Evolutionary conservation across 441 rosid genomes (phyloP), one percentile per base, ranked within the genome.

Genomic region (Adansonia grandidieri): DNA sequence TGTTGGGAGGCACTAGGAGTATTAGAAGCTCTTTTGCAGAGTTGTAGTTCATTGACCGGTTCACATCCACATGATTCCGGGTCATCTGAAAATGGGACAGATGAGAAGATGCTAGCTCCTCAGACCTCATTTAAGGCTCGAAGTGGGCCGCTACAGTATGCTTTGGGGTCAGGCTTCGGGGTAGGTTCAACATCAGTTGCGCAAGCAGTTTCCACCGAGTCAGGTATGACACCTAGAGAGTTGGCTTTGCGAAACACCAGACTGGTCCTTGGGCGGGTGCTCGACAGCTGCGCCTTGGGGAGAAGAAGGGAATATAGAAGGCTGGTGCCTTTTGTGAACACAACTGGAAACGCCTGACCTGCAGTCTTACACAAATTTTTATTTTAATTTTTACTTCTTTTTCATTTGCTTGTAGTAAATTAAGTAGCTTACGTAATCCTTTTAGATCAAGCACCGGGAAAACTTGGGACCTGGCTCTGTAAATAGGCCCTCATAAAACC

Each of bases 1-100:
- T 93, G 96, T 74, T 96, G 97, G 97, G 99, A 96, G 83, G 99
- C 99, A n/a, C 78, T 92, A 62, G 87, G 95, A 58, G 99, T 96
- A 47, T 82, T 96, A 77, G 98, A 96, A 89, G 98, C 98, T 20
- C 98, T 96, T 76, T 80, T 96, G 79, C 99, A 94, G 86, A 96
- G 99, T 84, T 96, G 99, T 60, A 91, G 99, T 84, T 90, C 98
- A 3, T 75, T 92, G 69, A 81, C 93, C 6, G 93, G 95, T 51
- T 80, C 96, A 22, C 93, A 91, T 67, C 87, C 90, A 8, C 94
- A 87, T 19, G 99, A 96, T 71, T 79, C 86, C 0, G 90, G 90
- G 73, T 79, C 88, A 19, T 80, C 76, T 1, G 99, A 96, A 77
- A 96, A 94, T 45, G 98, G 91, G 24, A 70, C 78, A 7, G 99